Conservation (phyloP, 2,329 filamentous ascomycete species). For the Paecilomyces formosus region DNA sequence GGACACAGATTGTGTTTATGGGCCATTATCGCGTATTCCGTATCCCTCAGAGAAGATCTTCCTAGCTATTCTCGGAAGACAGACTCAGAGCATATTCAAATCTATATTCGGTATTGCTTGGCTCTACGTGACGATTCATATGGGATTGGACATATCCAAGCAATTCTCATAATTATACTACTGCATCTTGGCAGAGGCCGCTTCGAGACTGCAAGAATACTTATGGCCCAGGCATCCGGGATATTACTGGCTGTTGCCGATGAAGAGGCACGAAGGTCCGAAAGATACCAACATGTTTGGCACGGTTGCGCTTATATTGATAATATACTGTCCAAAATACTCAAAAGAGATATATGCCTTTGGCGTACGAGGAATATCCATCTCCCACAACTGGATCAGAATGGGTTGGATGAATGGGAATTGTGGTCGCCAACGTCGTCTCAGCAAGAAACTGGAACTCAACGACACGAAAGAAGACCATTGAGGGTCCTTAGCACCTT, state of each 20-base stretch:
- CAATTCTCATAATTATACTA: constrained; percentile 53
- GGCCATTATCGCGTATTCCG: constrained; percentile 52
- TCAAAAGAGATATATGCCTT: constrained; percentile 22
- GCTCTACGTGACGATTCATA: constrained; percentile 30
- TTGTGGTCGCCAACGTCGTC: constrained; percentile 1
- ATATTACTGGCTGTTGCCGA: constrained; percentile 40
- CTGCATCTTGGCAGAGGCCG: constrained; percentile 55
- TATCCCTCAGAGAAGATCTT: constrained; percentile 14
- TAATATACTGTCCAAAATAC: constrained; percentile 26
- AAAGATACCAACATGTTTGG: constrained; percentile 15
- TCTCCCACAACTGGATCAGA: constrained; percentile 5
- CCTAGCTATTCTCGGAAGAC: neutral
- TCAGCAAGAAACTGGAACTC: neutral
- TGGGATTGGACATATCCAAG: constrained; percentile 48
- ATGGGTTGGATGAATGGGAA: constrained; percentile 6
- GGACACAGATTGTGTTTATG: constrained; percentile 35
- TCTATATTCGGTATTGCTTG: constrained; percentile 47
- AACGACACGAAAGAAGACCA: constrained; percentile 2
- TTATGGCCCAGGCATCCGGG: constrained; percentile 58
- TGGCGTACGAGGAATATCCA: constrained; percentile 1
- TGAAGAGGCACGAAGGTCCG: constrained; percentile 3
- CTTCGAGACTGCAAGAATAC: constrained; percentile 54
- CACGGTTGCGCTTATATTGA: constrained; percentile 13
- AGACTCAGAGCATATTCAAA: constrained; percentile 43
- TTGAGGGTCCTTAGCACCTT: constrained; percentile 5